Evolutionary conservation across 1,284 basidiomycete species (phyloP).

Genomic region (Inonotus obliquus): DNA sequence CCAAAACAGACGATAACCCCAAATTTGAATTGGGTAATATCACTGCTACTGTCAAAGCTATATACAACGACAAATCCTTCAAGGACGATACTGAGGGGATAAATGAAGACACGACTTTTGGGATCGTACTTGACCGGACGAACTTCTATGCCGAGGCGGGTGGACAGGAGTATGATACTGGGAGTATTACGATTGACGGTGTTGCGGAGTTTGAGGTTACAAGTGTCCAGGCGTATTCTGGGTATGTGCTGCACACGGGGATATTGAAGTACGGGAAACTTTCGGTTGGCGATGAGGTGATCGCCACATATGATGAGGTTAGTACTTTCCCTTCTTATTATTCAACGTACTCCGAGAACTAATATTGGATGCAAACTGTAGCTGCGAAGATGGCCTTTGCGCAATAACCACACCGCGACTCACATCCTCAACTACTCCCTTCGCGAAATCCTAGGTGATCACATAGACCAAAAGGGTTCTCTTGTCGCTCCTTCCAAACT

Average conservation of each 20-base stretch:
- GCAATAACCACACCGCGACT: conserved; percentile 98
- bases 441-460: conserved; percentile 91
- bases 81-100: conserved; percentile 62
- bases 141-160: conserved; percentile 98
- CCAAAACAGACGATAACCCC: conserved; percentile 89
- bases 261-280: conserved; percentile 75
- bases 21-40: conserved; percentile 87
- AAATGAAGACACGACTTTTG: conserved; percentile 66
- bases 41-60: conserved; percentile 74
- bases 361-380: conserved; percentile 28
- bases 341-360: not conserved
- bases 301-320: conserved; percentile 74
- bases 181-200: conserved; percentile 90
- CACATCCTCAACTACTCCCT: conserved; percentile 96
- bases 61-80: conserved; percentile 85
- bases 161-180: conserved; percentile 96
- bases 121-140: conserved; percentile 89
- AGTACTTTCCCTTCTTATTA: conserved; percentile 18
- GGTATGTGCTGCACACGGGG: conserved; percentile 89
- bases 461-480: conserved; percentile 97
- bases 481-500: conserved; percentile 94
- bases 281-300: conserved; percentile 63
- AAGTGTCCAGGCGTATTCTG: conserved; percentile 86
- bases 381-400: conserved; percentile 91
- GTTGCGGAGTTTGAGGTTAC: conserved; percentile 90